Base-by-base conservation (phyloP, 768 basidiomycete species). In the Lanmaoa pseudosensibilis region DNA sequence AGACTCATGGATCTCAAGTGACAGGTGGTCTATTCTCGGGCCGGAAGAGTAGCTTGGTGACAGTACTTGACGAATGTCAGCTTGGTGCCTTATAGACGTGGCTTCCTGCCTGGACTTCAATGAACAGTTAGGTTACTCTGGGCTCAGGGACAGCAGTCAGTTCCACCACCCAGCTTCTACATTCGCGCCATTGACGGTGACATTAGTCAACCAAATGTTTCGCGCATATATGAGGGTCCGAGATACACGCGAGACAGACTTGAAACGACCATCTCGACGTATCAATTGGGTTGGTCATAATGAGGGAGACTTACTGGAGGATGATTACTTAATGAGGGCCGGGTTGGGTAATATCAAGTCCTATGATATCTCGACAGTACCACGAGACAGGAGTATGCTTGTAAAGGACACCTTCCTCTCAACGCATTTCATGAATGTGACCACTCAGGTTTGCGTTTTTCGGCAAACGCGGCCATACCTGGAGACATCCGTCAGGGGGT, bases 401-500 rank as follows among this genome's bases (percentile, higher is more conserved):
- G 19, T 21, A n/a, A 33, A 25, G 32, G 39, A 33, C 34, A 4
- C 25, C 30, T 34, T 39, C 16, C n/a, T n/a, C 23, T 19, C 9
- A 18, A 27, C 27, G 21, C 38, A 38, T 5, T 37, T 70, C 44
- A 71, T 13, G 69, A 68, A 56, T 95, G 81, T 32, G 85, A 86
- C 76, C 93, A 99, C 23, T 82, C 79, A 16, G 96, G 77, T 74
- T 90, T 90, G 69, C 96, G 83, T 80, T 98, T 99, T 74, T 97
- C 92, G 11, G 86, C 85, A 66, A 99, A 98, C 21, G 96, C 96
- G 23, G 79, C 70, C 96, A 98, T 99, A 19, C 96, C 95, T 96
- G 62, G 43, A 25, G 27, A 55, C 44, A 37, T 62, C 25, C 46
- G 40, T 56, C 19, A 32, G 55, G 19, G 39, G 19, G 39, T 9